These are phyloP conservation scores for Aspergillus quadrilineatus DNA, from an alignment of 2,329 filamentous ascomycete genomes.

Conservation along the genomic window DNA sequence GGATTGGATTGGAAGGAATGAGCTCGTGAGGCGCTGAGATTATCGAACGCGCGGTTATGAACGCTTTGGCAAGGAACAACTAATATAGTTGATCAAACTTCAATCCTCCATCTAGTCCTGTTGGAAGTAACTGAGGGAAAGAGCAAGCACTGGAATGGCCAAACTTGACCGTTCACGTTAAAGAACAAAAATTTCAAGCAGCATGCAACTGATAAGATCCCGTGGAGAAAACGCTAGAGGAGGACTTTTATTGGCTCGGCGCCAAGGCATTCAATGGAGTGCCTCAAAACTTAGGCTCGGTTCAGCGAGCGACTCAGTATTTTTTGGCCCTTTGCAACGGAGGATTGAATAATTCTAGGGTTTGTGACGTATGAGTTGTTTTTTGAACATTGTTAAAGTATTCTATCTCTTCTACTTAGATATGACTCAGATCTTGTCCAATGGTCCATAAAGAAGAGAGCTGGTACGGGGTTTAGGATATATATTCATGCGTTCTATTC, in stretches of 20 bases:
- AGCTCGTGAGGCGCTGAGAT: background rate
- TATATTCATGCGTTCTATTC: no score
- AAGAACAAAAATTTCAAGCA: conserved; percentile 1
- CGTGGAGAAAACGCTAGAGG: background rate
- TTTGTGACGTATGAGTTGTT: no score
- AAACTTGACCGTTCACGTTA: background rate
- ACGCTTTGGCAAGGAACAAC: background rate
- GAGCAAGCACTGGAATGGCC: background rate
- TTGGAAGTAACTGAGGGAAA: background rate
- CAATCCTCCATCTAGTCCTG: background rate
- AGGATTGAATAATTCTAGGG: no score
- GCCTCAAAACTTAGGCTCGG: background rate
- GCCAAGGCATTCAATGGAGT: background rate
- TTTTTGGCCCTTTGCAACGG: background rate
- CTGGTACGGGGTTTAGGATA: no score
- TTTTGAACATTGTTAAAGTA: no score
- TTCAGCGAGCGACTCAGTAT: background rate
- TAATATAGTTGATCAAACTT: background rate
- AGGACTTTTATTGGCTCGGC: background rate
- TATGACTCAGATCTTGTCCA: no score
- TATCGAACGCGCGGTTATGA: background rate
- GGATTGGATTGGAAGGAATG: background rate
- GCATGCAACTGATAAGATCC: background rate
- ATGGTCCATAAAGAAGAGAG: no score
- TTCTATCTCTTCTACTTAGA: no score